Percentiles rank a stretch among this genome's conserved stretches.
These are phyloP conservation scores for Colletotrichum sp. DNA, from an alignment of 2,329 filamentous ascomycete species.

Conservation along the genomic window DNA sequence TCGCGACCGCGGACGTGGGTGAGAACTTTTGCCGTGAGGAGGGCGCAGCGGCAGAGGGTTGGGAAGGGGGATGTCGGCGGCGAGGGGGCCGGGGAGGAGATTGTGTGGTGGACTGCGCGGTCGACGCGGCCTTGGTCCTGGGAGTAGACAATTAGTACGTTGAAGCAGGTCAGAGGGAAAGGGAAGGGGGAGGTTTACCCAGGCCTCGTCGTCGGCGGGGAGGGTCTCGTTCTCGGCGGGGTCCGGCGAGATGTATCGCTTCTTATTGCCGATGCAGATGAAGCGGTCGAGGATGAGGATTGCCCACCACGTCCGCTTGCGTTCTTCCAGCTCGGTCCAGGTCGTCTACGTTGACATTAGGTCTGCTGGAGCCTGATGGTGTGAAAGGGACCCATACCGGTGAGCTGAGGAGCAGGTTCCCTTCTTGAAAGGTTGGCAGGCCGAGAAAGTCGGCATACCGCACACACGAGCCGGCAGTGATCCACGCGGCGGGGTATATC, in stretches of 20 bases:
- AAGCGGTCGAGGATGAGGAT: constrained; percentile 47
- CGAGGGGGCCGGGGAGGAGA: constrained; percentile 48
- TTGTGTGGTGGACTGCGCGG: constrained; percentile 30
- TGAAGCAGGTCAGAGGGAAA: no score
- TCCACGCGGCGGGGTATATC: constrained; percentile 56
- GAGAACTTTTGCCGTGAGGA: constrained; percentile 38
- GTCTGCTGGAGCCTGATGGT: no score
- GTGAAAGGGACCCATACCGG: constrained; percentile 28
- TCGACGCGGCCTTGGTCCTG: constrained; percentile 42
- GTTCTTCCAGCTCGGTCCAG: constrained; percentile 53
- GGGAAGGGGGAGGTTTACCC: constrained; percentile 31
- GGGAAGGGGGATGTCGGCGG: constrained; percentile 51
- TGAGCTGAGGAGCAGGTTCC: constrained; percentile 40
- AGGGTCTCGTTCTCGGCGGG: constrained; percentile 30
- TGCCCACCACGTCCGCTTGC: constrained; percentile 53
- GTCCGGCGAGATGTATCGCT: constrained; percentile 23
- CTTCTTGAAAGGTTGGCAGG: constrained; percentile 39
- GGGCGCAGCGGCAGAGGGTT: constrained; percentile 47
- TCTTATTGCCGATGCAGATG: constrained; percentile 20
- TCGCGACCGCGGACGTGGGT: constrained; percentile 28
- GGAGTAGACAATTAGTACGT: background rate
- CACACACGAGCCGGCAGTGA: constrained; percentile 49
- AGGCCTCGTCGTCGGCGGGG: constrained; percentile 42
- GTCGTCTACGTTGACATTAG: constrained; percentile 33
- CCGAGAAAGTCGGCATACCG: constrained; percentile 52